phyloP scores from a whole-genome alignment of 345 rosid genomes.

The Melastoma malabathricum region DNA sequence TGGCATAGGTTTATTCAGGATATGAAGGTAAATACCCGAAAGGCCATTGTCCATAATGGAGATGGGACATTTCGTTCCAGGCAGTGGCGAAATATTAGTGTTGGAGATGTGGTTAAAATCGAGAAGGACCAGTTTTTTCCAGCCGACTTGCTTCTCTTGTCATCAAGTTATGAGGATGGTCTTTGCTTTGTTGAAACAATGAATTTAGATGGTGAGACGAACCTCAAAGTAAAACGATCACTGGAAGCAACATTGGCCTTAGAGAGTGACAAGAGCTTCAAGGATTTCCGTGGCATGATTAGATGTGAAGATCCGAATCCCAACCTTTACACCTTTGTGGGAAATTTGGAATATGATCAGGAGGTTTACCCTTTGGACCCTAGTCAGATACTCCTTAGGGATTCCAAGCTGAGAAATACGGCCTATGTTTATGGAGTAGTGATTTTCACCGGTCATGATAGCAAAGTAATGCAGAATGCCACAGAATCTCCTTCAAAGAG shows the following conservation, averaged over 20 bases:
- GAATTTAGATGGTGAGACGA: conserved; percentile 98
- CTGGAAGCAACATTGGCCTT: conserved; percentile 59
- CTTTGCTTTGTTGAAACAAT: conserved; percentile 98
- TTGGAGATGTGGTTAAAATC: conserved; percentile 81
- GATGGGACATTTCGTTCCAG: conserved; percentile 48
- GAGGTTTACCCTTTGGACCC: conserved; percentile 75
- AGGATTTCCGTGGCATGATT: conserved; percentile 45
- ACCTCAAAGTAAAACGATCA: conserved; percentile 80
- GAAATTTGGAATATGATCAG: conserved; percentile 57
- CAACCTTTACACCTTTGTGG: conserved; percentile 76
- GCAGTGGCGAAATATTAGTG: conserved; percentile 63
- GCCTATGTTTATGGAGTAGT: conserved; percentile 75
- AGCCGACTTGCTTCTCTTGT: conserved; percentile 80
- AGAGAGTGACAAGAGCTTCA: conserved; percentile 57
- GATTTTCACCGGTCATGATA: conserved; percentile 83
- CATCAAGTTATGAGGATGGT: conserved; percentile 90
- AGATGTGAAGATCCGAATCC: conserved; percentile 97
- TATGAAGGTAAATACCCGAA: conserved; percentile 69
- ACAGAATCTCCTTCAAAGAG: conserved; percentile 89
- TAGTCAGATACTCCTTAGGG: conserved; percentile 86
- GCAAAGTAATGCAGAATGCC: conserved; percentile 95
- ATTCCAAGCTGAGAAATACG: conserved; percentile 94
- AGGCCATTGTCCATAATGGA: conserved; percentile 44
- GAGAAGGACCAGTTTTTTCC: conserved; percentile 96
- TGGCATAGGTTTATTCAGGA: conserved; percentile 98